Conservation (phyloP, 208 protist genomes). For the Entamoeba moshkovskii region DNA sequence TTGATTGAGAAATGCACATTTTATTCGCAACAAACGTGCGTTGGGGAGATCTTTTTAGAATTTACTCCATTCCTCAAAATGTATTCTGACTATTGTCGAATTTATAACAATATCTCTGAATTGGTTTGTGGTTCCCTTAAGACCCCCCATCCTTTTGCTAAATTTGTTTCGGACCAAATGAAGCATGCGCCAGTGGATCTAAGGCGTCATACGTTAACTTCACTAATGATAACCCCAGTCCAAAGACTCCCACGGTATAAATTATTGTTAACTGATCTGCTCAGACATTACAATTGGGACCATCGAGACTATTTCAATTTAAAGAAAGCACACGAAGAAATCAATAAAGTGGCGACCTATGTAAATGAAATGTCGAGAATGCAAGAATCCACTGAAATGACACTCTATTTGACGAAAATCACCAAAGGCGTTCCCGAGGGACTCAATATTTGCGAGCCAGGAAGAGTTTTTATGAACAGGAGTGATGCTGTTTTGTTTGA, state of each 20-base stretch:
- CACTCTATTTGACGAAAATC: not conserved
- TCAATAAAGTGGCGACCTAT: not conserved
- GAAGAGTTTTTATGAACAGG: not conserved
- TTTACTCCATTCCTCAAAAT: not conserved
- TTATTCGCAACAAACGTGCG: not conserved
- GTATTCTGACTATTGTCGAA: not conserved
- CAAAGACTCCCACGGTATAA: not conserved
- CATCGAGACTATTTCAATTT: not conserved
- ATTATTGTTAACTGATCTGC: not conserved
- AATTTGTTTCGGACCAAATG: not conserved
- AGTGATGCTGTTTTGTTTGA: not conserved
- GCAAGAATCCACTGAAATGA: not conserved
- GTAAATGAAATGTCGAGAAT: not conserved
- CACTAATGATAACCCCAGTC: not conserved
- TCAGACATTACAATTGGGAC: not conserved
- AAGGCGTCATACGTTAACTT: not conserved
- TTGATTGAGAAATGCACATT: not conserved
- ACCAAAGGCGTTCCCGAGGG: not conserved
- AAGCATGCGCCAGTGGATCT: not conserved
- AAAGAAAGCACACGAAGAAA: not conserved
- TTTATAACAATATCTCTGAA: not conserved
- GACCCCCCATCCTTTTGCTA: not conserved
- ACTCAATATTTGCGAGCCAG: not conserved
- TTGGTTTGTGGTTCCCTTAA: not conserved
- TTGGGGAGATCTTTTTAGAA: not conserved